Percentiles rank a stretch among this genome's conserved stretches.
phyloP scores from a whole-genome alignment of 805 yeast genomes.

The Candida khao-thaluensis region DNA sequence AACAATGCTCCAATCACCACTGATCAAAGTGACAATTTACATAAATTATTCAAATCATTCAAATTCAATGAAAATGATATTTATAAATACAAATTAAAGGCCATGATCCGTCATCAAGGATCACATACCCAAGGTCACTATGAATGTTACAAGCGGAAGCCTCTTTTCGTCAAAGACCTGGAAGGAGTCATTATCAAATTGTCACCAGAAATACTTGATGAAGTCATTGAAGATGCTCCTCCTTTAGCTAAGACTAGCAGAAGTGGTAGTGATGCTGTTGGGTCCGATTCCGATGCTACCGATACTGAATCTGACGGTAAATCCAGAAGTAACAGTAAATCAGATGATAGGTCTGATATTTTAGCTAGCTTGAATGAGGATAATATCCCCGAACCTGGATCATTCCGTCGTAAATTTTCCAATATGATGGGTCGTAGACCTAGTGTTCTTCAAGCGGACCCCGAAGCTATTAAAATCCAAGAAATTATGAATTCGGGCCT shows the following conservation, averaged over 20 bases:
- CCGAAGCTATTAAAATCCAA: constrained; percentile 33
- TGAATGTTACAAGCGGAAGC: constrained; percentile 82
- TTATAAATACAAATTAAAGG: constrained; percentile 57
- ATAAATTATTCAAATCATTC: constrained; percentile 35
- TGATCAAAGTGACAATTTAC: constrained; percentile 37
- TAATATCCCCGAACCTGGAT: constrained; percentile 22
- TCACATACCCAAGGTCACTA: constrained; percentile 88
- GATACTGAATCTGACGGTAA: neutral
- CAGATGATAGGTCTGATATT: constrained; percentile 14
- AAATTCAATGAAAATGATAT: constrained; percentile 42
- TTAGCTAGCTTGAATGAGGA: constrained; percentile 17
- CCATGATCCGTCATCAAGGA: constrained; percentile 84
- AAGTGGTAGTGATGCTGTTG: constrained; percentile 10
- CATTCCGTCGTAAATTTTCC: constrained; percentile 36
- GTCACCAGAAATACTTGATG: constrained; percentile 40
- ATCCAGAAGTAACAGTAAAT: constrained; percentile 9
- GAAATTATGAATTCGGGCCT: constrained; percentile 40
- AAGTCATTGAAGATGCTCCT: constrained; percentile 15
- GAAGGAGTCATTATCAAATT: constrained; percentile 42
- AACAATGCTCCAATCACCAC: constrained; percentile 38
- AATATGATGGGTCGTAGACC: constrained; percentile 44
- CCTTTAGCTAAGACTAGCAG: constrained; percentile 5
- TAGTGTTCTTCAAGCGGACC: constrained; percentile 38
- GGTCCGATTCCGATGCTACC: constrained; percentile 15
- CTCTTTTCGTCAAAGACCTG: constrained; percentile 49